These are phyloP conservation scores for Trichoderma erinaceum DNA, from an alignment of 495 filamentous ascomycete genomes.

Conservation along the genomic window DNA sequence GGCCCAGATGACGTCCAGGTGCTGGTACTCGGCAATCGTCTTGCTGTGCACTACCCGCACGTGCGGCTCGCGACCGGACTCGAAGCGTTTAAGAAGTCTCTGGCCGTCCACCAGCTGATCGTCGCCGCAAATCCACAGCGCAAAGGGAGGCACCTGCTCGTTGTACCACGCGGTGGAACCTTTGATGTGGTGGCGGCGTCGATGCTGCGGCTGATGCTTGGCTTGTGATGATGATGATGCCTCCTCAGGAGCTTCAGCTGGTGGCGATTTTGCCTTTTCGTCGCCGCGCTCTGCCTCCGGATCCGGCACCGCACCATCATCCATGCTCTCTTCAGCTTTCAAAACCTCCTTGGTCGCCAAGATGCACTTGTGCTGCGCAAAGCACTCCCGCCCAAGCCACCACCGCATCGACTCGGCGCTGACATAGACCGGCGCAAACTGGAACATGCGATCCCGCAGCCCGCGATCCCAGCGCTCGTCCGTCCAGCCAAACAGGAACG, in stretches of 20 bases:
- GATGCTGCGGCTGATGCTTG: slow-evolving; percentile 15
- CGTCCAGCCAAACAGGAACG: slow-evolving; percentile 85
- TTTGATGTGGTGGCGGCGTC: slow-evolving; percentile 24
- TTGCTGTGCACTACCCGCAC: slow-evolving; percentile 75
- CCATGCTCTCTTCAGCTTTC: slow-evolving; percentile 49
- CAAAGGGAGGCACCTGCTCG: slow-evolving; percentile 70
- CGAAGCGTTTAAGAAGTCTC: slow-evolving; percentile 65
- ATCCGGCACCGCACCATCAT: slow-evolving; percentile 22
- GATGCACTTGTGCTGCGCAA: slow-evolving; percentile 88
- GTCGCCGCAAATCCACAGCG: slow-evolving; percentile 78
- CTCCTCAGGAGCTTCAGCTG: slow-evolving; percentile 22
- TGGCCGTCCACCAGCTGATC: slow-evolving; percentile 82
- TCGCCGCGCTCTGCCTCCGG: too few relatives aligned
- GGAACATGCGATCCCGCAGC: slow-evolving; percentile 77
- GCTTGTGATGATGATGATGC: too few relatives aligned
- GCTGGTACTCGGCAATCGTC: slow-evolving; percentile 86
- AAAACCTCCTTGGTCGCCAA: slow-evolving; percentile 68
- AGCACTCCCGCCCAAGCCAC: slow-evolving; percentile 91
- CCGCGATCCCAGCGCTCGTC: slow-evolving; percentile 81
- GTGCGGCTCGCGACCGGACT: slow-evolving; percentile 73
- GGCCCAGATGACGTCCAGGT: slow-evolving; percentile 94
- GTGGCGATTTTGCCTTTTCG: too few relatives aligned
- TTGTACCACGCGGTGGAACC: slow-evolving; percentile 73
- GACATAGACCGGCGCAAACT: slow-evolving; percentile 87
- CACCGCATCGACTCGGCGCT: slow-evolving; percentile 87